Base-by-base conservation (phyloP, 2,329 filamentous ascomycete species). In the Aspergillus latus region DNA sequence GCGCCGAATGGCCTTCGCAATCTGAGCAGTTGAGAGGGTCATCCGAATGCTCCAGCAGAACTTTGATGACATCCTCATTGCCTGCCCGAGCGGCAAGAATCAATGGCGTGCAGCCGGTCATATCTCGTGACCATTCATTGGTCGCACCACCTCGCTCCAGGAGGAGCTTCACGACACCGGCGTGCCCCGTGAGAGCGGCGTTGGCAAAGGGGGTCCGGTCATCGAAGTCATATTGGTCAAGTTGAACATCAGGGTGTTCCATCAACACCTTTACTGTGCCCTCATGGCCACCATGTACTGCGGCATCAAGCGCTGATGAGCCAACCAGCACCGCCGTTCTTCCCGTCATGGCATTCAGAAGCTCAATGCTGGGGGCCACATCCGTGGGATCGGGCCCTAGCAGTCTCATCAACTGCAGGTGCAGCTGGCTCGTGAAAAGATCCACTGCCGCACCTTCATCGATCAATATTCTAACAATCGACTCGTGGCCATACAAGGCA, bases 271-370 rank as follows among this genome's bases (percentile, higher is more conserved):
- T 30, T 11, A 56, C 11, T 1, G 11, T 40, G 10, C 21, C 42
- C 30, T 16, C 32, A 16, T 46, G 48, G 2, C 50, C 50, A 42
- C 44, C 36, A 32, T 53, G 50, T n/a, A n/a, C 42, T 3, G 50
- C 50, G 11, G 50, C 50, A 13, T 53, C 50, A 6, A 53, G 50
- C 42, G 50, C 50, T 4, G 50, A 46, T n/a, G 50, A 30, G 11
- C 50, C 50, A 3, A 53, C 50, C 30, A 53, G 50, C 30, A 53
- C 50, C 5, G 50, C 26, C 3, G 39, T 30, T 21, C 21, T 42
- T 3, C 50, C 42, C 9, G 32, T 46, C 29, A 53, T 32, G 42
- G 45, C 13, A 21, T 29, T 13, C 13, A 40, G 13, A 9, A 16
- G 26, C 13, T 7, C 5, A 13, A 5, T 11, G 13, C 26, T 30